Evolutionary conservation across 495 filamentous ascomycete genomes (phyloP).

Genomic region (Choiromyces venosus): DNA sequence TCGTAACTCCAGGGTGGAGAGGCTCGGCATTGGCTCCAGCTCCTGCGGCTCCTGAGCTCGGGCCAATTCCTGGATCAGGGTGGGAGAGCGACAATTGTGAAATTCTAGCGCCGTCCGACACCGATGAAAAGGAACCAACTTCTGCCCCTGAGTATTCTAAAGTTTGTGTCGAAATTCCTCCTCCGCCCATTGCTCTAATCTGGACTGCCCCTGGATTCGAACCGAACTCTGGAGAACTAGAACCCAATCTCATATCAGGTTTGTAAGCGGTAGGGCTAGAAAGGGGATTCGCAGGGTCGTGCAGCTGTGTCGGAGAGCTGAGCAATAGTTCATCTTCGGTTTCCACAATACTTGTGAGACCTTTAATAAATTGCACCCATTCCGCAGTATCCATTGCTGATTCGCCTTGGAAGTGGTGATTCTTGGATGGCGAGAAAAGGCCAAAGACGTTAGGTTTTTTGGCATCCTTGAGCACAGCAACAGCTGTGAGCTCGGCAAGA

Average conservation of each 20-base stretch:
- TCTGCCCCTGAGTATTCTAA: constrained; percentile 87
- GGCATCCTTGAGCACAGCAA: constrained; percentile 78
- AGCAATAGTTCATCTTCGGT: constrained; percentile 76
- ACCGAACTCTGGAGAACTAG: constrained; percentile 50
- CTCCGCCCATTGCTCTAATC: constrained; percentile 42
- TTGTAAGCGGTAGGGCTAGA: constrained; percentile 49
- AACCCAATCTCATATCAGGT: constrained; percentile 41
- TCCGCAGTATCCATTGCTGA: constrained; percentile 70
- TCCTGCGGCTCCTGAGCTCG: constrained; percentile 15
- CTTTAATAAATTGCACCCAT: constrained; percentile 79
- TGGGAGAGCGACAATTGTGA: constrained; percentile 46
- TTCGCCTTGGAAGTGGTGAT: constrained; percentile 78
- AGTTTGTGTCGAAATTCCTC: constrained; percentile 49
- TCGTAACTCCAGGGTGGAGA: constrained; percentile 38
- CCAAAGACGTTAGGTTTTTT: constrained; percentile 83
- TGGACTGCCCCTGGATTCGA: constrained; percentile 26
- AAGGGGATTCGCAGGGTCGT: constrained; percentile 44
- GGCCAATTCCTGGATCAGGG: constrained; percentile 17
- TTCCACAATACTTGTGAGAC: constrained; percentile 74
- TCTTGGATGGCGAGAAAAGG: constrained; percentile 84
- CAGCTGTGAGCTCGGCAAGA: constrained; percentile 84
- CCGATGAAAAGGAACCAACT: constrained; percentile 79
- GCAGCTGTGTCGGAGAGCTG: constrained; percentile 51
- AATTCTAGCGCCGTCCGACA: constrained; percentile 62
- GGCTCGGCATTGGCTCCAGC: constrained; percentile 39